phyloP scores from a whole-genome alignment of 176 grass and related monocot species.

The Oropetium thomaeum region DNA sequence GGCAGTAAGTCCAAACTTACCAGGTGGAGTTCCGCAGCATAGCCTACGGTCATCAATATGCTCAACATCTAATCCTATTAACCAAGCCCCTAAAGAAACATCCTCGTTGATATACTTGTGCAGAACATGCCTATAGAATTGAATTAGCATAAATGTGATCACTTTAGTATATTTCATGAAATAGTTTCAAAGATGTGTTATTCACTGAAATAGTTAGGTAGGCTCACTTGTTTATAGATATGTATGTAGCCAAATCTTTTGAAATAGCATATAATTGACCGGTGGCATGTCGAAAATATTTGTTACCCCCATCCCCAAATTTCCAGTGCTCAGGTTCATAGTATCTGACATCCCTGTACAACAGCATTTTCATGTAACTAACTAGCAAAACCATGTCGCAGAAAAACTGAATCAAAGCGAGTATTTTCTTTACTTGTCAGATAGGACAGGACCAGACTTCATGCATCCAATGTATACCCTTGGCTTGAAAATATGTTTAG shows the following conservation, averaged over 20 bases:
- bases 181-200: background rate
- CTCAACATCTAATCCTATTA: constrained; percentile 83
- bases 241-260: constrained; percentile 83
- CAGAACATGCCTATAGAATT: constrained; percentile 59
- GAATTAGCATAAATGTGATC: background rate
- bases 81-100: constrained; percentile 86
- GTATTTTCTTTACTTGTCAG: constrained; percentile 52
- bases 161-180: background rate
- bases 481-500: constrained; percentile 60
- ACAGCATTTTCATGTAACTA: background rate
- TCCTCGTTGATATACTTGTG: constrained; percentile 89
- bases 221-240: constrained; percentile 82
- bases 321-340: constrained; percentile 97
- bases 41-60: constrained; percentile 85
- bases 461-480: constrained; percentile 96
- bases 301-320: constrained; percentile 78
- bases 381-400: background rate
- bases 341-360: constrained; percentile 65
- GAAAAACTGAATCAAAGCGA: background rate
- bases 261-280: constrained; percentile 92
- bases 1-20: constrained; percentile 23
- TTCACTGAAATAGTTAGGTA: background rate
- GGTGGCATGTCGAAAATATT: constrained; percentile 90
- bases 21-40: constrained; percentile 80
- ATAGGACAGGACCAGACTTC: constrained; percentile 84